Conservation (phyloP, 768 basidiomycete genomes). For the Boletus tylopilopsis region DNA sequence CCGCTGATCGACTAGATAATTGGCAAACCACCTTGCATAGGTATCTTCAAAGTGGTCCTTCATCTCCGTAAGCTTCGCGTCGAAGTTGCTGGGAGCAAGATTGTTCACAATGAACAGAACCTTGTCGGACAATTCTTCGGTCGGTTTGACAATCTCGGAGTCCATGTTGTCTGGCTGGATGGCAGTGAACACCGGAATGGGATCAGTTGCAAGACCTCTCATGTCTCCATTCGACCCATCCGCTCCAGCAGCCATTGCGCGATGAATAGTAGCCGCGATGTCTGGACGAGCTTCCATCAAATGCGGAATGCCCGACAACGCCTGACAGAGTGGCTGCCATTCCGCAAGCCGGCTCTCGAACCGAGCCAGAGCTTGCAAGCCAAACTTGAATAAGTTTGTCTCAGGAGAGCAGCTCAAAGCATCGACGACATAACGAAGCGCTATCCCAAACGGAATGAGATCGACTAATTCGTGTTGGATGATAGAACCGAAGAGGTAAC, state of each 20-base stretch:
- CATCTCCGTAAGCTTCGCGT: slow-evolving; percentile 84
- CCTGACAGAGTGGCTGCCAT: slow-evolving; percentile 91
- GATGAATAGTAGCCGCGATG: slow-evolving; percentile 64
- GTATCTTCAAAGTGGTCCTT: slow-evolving; percentile 75
- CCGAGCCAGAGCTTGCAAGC: slow-evolving; percentile 82
- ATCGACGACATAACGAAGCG: slow-evolving; percentile 94
- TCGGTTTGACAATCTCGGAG: slow-evolving; percentile 62
- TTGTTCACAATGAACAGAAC: slow-evolving; percentile 99
- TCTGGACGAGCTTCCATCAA: slow-evolving; percentile 85
- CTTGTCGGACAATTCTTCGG: slow-evolving; percentile 86
- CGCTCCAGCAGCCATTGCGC: slow-evolving; percentile 55
- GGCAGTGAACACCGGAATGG: slow-evolving; percentile 64
- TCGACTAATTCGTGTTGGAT: slow-evolving; percentile 93
- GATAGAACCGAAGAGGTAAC: slow-evolving; percentile 92
- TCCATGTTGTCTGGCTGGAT: slow-evolving; percentile 70
- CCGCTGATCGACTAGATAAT: slow-evolving; percentile 95
- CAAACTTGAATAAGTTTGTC: slow-evolving; percentile 93
- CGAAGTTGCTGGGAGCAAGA: slow-evolving; percentile 91
- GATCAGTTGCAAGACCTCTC: slow-evolving; percentile 38
- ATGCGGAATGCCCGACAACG: slow-evolving; percentile 82
- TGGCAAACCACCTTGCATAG: slow-evolving; percentile 93
- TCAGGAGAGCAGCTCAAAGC: slow-evolving; percentile 89
- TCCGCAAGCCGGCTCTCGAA: slow-evolving; percentile 86
- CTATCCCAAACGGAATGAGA: slow-evolving; percentile 91
- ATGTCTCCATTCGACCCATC: slow-evolving; percentile 42